Evolutionary conservation across 1,139 yeast species (phyloP).

Genomic region (Wickerhamomyces sp.): DNA sequence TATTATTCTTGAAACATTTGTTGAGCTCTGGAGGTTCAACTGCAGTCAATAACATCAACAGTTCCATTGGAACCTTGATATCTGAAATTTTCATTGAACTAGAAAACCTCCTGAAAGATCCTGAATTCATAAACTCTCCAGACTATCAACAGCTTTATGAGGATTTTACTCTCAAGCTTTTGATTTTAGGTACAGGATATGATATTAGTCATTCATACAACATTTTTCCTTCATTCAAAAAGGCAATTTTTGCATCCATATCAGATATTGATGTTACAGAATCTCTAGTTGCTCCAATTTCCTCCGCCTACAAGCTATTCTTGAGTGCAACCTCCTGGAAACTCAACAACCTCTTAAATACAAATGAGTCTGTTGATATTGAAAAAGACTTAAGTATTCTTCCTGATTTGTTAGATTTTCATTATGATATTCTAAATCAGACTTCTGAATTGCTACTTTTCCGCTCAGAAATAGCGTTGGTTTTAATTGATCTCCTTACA

Average conservation of each 20-base stretch:
- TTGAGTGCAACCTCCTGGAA: slow-evolving; percentile 17
- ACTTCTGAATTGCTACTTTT: slow-evolving; percentile 4
- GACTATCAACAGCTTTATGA: slow-evolving; percentile 12
- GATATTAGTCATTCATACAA: slow-evolving; percentile 10
- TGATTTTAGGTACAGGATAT: slow-evolving; percentile 13
- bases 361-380: slow-evolving; percentile 15
- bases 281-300: background rate
- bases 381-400: slow-evolving; percentile 14
- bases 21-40: slow-evolving; percentile 10
- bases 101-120: slow-evolving; percentile 9
- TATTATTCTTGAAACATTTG: slow-evolving; percentile 17
- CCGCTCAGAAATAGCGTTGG: slow-evolving; percentile 9
- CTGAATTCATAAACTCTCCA: slow-evolving; percentile 9
- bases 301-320: slow-evolving; percentile 12
- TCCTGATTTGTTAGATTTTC: slow-evolving; percentile 14
- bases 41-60: slow-evolving; percentile 15
- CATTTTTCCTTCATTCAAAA: slow-evolving; percentile 9
- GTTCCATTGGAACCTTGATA: slow-evolving; percentile 17
- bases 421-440: slow-evolving; percentile 8
- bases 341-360: slow-evolving; percentile 9
- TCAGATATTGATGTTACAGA: slow-evolving; percentile 5
- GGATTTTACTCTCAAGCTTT: slow-evolving; percentile 16
- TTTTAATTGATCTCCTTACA: slow-evolving; percentile 9
- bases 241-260: slow-evolving; percentile 7
- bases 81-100: slow-evolving; percentile 21